Conservation (phyloP, 2,329 filamentous ascomycete species). For the Xylariaceae sp. region DNA sequence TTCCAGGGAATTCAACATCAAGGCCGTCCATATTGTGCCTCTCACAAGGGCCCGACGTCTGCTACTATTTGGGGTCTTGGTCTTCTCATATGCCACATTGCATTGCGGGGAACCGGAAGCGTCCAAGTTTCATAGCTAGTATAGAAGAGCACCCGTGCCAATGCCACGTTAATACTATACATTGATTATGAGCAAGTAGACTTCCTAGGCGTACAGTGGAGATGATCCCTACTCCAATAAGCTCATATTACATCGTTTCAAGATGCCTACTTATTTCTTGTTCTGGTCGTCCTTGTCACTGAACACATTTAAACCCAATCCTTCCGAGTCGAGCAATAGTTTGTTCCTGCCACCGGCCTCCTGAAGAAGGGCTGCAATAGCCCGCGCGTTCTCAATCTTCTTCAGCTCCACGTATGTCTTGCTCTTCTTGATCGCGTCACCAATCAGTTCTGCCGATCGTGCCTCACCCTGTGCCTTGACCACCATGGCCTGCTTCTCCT, state of each 20-base stretch:
- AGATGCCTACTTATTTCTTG: conserved; percentile 38
- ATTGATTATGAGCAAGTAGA: conserved; percentile 22
- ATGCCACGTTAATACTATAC: conserved; percentile 16
- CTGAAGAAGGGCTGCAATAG: conserved; percentile 82
- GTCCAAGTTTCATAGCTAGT: too few species aligned
- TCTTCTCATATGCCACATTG: too few species aligned
- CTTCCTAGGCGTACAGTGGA: conserved; percentile 35
- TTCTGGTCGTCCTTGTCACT: conserved; percentile 38
- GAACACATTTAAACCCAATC: conserved; percentile 83
- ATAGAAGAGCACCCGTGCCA: conserved; percentile 9
- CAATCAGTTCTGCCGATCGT: conserved; percentile 93
- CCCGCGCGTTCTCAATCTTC: conserved; percentile 93
- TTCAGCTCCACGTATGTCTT: conserved; percentile 94
- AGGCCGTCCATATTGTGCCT: background rate
- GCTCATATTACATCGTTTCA: conserved; percentile 1
- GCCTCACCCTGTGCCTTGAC: conserved; percentile 99
- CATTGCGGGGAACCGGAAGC: too few species aligned
- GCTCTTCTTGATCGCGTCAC: conserved; percentile 99
- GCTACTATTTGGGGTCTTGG: too few species aligned
- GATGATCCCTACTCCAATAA: conserved; percentile 26
- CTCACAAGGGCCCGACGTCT: background rate
- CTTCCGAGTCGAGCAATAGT: conserved; percentile 85
- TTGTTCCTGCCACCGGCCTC: conserved; percentile 85
- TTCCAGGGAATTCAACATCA: background rate
- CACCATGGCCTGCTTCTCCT: conserved; percentile 99